Conservation (phyloP, 106 monocot genomes). For the Xerophyta viscosa region DNA sequence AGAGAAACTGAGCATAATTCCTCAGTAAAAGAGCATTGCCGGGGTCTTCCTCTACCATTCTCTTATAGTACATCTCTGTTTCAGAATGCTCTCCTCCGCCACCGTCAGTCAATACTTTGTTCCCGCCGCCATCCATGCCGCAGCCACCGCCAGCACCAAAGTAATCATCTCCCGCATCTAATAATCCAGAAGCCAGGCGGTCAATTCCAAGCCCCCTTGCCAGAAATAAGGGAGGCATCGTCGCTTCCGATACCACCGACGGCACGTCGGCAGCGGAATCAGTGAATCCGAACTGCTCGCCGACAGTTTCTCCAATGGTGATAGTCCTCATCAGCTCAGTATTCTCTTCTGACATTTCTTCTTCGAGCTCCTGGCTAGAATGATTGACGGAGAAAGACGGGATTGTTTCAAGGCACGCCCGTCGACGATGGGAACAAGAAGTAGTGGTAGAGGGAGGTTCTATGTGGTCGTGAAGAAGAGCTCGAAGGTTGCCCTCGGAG, state of each 20-base stretch:
- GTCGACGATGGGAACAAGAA: neutral
- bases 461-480: conserved; percentile 13
- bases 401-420: conserved; percentile 22
- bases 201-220: conserved; percentile 72
- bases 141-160: conserved; percentile 18
- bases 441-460: conserved; percentile 5
- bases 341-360: conserved; percentile 6
- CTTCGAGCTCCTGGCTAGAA: neutral
- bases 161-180: conserved; percentile 9
- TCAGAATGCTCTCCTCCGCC: conserved; percentile 29
- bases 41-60: conserved; percentile 65
- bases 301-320: neutral
- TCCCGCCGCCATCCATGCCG: neutral
- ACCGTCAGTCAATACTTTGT: neutral
- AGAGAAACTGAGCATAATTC: conserved; percentile 70
- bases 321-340: conserved; percentile 1
- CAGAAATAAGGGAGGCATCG: conserved; percentile 34
- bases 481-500: conserved; percentile 40
- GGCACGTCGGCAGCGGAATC: neutral
- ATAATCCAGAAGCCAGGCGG: conserved; percentile 27
- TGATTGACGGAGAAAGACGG: conserved; percentile 33
- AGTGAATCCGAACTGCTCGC: conserved; percentile 5
- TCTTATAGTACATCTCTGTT: conserved; percentile 55
- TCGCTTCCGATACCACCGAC: neutral
- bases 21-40: conserved; percentile 54